These are phyloP conservation scores for Claviceps humidiphila DNA, from an alignment of 2,329 filamentous ascomycete species.

Conservation along the genomic window DNA sequence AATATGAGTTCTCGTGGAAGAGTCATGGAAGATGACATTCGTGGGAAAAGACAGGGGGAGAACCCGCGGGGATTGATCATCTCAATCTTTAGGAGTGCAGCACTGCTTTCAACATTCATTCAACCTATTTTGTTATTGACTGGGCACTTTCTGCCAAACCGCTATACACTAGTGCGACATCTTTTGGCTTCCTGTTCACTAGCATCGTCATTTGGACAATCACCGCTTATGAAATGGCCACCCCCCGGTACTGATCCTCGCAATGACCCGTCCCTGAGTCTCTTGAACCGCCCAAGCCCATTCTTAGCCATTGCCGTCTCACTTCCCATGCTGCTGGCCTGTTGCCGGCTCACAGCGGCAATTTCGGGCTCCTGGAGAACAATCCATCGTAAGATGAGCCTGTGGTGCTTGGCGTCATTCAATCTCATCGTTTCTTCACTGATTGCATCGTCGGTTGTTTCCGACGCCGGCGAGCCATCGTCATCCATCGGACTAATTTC, in stretches of 20 bases:
- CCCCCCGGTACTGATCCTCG: background rate
- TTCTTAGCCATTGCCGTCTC: background rate
- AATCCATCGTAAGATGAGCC: constrained; percentile 3
- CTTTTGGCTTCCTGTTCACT: background rate
- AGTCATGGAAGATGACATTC: too few species aligned
- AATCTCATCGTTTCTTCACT: background rate
- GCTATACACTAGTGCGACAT: background rate
- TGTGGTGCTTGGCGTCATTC: background rate
- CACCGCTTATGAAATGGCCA: background rate
- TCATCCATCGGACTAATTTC: background rate
- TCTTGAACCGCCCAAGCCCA: background rate
- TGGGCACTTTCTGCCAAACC: background rate
- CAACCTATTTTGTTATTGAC: too few species aligned
- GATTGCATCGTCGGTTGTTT: background rate
- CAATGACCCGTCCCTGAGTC: background rate
- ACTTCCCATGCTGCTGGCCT: background rate
- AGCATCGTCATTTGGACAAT: background rate
- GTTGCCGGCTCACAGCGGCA: background rate
- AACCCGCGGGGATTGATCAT: too few species aligned
- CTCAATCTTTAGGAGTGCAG: too few species aligned
- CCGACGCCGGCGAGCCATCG: background rate
- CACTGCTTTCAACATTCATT: too few species aligned
- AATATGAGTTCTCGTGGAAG: too few species aligned
- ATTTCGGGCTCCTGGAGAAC: constrained; percentile 2
- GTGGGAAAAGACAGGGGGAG: too few species aligned